Conservation (phyloP, 495 filamentous ascomycete genomes). For the Aspergillus cristatus region DNA sequence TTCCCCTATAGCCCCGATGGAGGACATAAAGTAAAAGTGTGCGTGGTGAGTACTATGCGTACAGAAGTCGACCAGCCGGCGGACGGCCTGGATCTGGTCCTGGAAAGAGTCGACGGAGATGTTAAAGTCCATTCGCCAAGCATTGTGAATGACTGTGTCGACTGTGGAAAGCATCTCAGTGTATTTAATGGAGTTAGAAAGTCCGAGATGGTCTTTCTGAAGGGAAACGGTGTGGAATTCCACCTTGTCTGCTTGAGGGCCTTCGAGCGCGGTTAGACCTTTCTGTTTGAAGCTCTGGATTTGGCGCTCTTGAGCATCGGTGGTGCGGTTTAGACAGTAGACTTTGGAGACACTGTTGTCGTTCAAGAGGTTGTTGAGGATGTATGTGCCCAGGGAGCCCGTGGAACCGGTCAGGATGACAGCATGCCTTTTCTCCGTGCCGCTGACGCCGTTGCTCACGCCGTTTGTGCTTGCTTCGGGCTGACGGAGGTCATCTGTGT, state of each 20-base stretch:
- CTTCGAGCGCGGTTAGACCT: constrained; percentile 5
- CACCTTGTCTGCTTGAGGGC: constrained; percentile 9
- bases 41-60: constrained; percentile 26
- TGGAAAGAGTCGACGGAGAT: constrained; percentile 44
- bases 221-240: constrained; percentile 45
- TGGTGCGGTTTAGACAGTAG: constrained; percentile 50
- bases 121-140: constrained; percentile 58
- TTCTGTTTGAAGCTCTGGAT: constrained; percentile 5
- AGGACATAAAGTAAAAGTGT: constrained; percentile 47
- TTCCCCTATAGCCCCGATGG: constrained; percentile 34
- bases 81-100: constrained; percentile 41
- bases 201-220: constrained; percentile 35
- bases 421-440: too few relatives aligned
- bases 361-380: constrained; percentile 37
- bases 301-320: constrained; percentile 10
- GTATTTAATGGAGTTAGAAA: constrained; percentile 28
- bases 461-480: constrained; percentile 2
- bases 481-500: constrained; percentile 13
- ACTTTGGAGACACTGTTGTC: constrained; percentile 31
- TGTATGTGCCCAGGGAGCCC: constrained; percentile 47
- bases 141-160: constrained; percentile 50
- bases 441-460: not conserved
- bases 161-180: constrained; percentile 25
- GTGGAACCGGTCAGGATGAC: constrained; percentile 49
- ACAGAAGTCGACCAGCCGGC: constrained; percentile 40